phyloP scores from a whole-genome alignment of 2,329 filamentous ascomycete species.

The Cadophora luteo-olivacea region DNA sequence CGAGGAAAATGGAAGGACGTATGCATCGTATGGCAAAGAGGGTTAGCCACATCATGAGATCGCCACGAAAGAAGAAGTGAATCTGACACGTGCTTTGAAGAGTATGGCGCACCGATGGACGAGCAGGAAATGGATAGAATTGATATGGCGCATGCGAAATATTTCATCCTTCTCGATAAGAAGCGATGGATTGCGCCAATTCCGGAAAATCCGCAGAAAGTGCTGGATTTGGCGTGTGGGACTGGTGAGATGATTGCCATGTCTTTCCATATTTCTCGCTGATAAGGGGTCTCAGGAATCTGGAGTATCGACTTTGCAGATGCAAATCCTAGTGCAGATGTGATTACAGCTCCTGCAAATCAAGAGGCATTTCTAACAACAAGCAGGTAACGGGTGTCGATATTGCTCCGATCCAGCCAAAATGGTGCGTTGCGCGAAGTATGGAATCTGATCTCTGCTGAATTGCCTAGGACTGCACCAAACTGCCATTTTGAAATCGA shows the following conservation, averaged over 20 bases:
- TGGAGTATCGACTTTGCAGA: constrained; percentile 20
- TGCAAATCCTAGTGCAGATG: constrained; percentile 13
- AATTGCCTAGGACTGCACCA: constrained; percentile 49
- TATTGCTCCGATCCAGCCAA: constrained; percentile 42
- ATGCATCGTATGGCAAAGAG: constrained; percentile 16
- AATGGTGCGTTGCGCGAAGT: constrained; percentile 49
- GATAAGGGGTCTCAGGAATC: background rate
- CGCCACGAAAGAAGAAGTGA: background rate
- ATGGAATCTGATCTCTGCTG: background rate
- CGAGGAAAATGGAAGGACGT: constrained; percentile 18
- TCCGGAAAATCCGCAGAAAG: constrained; percentile 39
- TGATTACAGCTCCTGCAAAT: background rate
- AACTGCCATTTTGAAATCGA: constrained; percentile 70
- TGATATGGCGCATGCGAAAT: constrained; percentile 34
- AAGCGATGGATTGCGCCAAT: constrained; percentile 28
- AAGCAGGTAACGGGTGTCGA: constrained; percentile 39
- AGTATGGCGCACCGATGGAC: constrained; percentile 35
- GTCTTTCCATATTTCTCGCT: background rate
- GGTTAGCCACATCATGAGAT: background rate
- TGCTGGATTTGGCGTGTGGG: constrained; percentile 48
- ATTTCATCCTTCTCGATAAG: constrained; percentile 29
- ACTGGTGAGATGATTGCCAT: constrained; percentile 41
- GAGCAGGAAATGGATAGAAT: constrained; percentile 33
- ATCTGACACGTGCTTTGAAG: constrained; percentile 5
- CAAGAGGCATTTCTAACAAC: background rate